A percentile compares a stretch with the other conserved stretches of the same genome.
These are phyloP conservation scores for Penicillium nucicola DNA, from an alignment of 495 filamentous ascomycete species.

Conservation along the genomic window DNA sequence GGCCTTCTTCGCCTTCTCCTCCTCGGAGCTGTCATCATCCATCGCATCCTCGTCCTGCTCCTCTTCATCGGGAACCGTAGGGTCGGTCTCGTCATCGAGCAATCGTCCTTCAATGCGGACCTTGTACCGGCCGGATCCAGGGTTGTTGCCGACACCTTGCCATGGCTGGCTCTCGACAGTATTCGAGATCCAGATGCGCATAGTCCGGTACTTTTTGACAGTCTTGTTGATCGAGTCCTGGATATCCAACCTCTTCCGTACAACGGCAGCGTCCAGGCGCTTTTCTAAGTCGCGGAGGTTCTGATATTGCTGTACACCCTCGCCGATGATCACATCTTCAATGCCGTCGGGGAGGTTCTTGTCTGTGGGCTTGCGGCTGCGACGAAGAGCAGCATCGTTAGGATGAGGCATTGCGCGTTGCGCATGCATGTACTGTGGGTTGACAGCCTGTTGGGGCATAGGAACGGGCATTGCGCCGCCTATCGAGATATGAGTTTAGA, in stretches of 20 bases:
- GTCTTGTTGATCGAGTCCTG: slow-evolving; percentile 78
- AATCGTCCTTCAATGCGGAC: slow-evolving; percentile 93
- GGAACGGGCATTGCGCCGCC: slow-evolving; percentile 36
- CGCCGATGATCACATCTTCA: slow-evolving; percentile 73
- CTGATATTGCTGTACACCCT: slow-evolving; percentile 78
- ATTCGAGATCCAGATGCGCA: slow-evolving; percentile 95
- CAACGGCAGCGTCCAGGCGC: slow-evolving; percentile 88
- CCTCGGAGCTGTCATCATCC: slow-evolving; percentile 53
- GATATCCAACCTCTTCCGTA: slow-evolving; percentile 88
- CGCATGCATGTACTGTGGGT: slow-evolving; percentile 39
- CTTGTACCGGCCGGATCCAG: slow-evolving; percentile 64
- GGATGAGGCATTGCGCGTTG: slow-evolving; percentile 40
- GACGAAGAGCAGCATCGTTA: slow-evolving; percentile 60
- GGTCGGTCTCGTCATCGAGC: slow-evolving; percentile 65
- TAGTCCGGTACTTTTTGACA: slow-evolving; percentile 75
- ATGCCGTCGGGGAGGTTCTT: slow-evolving; percentile 89
- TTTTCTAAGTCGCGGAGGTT: slow-evolving; percentile 83
- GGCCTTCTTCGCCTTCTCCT: slow-evolving; percentile 35
- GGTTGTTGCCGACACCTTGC: slow-evolving; percentile 55
- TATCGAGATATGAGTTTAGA: slow-evolving; percentile 15
- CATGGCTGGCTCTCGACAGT: slow-evolving; percentile 92
- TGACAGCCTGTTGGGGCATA: slow-evolving; percentile 39
- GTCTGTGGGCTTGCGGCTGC: slow-evolving; percentile 86
- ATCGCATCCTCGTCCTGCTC: slow-evolving; percentile 60
- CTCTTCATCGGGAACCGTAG: slow-evolving; percentile 46